Evolutionary conservation across 148 eudicot genomes (phyloP).

Genomic region (Cornus controversa): DNA sequence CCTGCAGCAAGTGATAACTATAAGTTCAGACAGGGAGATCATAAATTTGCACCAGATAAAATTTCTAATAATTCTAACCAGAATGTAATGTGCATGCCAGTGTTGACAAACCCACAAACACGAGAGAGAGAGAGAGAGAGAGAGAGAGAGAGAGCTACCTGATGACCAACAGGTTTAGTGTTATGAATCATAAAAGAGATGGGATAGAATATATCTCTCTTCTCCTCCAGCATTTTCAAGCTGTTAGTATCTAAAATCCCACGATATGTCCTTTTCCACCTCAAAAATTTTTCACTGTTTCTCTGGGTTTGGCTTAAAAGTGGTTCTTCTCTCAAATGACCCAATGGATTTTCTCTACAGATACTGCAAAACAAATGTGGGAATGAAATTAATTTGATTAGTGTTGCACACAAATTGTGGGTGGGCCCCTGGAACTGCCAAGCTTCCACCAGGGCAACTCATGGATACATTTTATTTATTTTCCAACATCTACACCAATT

Average conservation of each 20-base stretch:
- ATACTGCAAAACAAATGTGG: slow-evolving; percentile 19
- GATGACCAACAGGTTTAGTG: slow-evolving; percentile 96
- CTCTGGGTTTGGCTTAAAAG: slow-evolving; percentile 29
- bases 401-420: background rate
- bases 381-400: background rate
- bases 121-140: slow-evolving; percentile 1
- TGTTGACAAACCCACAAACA: background rate
- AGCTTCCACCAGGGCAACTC: background rate
- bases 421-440: background rate
- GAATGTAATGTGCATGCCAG: background rate
- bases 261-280: slow-evolving; percentile 56
- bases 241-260: slow-evolving; percentile 60
- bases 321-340: slow-evolving; percentile 43
- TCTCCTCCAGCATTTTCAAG: slow-evolving; percentile 67
- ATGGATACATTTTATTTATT: background rate
- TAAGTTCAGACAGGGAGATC: background rate
- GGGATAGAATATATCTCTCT: slow-evolving; percentile 62
- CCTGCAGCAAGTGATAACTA: slow-evolving; percentile 56
- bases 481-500: background rate
- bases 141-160: slow-evolving; percentile 45
- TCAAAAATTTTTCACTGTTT: slow-evolving; percentile 36
- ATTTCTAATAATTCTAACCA: background rate
- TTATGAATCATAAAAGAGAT: slow-evolving; percentile 85
- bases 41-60: background rate
- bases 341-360: slow-evolving; percentile 35